Conservation (phyloP, 345 rosid genomes). For the Mangifera indica region DNA sequence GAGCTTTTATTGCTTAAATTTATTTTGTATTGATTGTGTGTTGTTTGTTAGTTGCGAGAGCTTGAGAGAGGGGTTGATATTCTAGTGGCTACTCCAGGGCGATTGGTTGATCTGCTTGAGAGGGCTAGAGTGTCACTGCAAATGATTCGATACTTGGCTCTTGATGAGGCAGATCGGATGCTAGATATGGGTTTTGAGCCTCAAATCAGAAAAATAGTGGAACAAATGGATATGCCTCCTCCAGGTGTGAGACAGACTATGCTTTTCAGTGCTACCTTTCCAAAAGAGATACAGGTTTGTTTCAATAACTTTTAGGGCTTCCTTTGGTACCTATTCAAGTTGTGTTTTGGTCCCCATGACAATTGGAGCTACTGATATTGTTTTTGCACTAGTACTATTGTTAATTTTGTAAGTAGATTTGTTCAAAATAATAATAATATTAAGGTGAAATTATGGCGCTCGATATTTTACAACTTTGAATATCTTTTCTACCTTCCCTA, state of each 20-base stretch:
- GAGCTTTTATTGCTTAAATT: not conserved
- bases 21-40: constrained; percentile 1
- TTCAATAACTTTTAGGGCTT: not conserved
- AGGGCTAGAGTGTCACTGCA: constrained; percentile 94
- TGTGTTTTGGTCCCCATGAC: not conserved
- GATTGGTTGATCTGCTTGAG: constrained; percentile 92
- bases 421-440: not conserved
- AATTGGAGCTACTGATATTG: not conserved
- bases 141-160: constrained; percentile 82
- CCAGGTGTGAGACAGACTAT: constrained; percentile 88
- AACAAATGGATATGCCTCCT: constrained; percentile 96
- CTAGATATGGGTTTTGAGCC: constrained; percentile 99
- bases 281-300: constrained; percentile 91
- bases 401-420: not conserved
- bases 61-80: constrained; percentile 97
- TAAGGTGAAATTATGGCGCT: not conserved
- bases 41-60: constrained; percentile 74
- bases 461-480: not conserved
- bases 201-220: constrained; percentile 91
- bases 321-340: not conserved
- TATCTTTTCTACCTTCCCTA: not conserved
- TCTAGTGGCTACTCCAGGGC: constrained; percentile 98
- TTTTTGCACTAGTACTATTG: not conserved
- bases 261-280: constrained; percentile 98
- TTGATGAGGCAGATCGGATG: constrained; percentile 99